Percentiles rank a stretch among this genome's conserved stretches.
Evolutionary conservation across 2,329 filamentous ascomycete species (phyloP).

Genomic region (Ilyonectria mors-panacis): DNA sequence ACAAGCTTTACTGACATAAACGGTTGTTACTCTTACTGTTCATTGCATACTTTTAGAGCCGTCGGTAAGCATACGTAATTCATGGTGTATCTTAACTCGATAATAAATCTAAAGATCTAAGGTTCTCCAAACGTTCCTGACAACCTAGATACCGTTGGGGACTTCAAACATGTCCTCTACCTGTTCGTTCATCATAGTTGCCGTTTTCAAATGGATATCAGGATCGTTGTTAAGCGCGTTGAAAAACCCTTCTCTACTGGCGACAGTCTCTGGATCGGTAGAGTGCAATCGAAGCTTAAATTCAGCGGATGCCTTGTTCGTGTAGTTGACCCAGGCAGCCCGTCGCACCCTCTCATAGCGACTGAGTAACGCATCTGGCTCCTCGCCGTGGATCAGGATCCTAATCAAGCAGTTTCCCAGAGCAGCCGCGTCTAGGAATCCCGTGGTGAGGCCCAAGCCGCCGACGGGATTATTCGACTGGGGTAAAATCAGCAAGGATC

Average conservation of each 20-base stretch:
- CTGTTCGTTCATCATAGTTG: constrained; percentile 5
- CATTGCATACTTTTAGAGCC: too few species aligned
- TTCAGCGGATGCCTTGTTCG: constrained; percentile 1
- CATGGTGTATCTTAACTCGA: background rate
- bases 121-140: background rate
- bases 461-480: constrained; percentile 8
- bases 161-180: constrained; percentile 4
- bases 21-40: too few species aligned
- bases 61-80: background rate
- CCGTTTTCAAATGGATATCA: background rate
- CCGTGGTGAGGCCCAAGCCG: constrained; percentile 2
- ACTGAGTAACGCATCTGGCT: background rate
- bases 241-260: background rate
- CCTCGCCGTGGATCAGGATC: background rate
- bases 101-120: background rate
- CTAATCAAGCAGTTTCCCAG: constrained; percentile 1
- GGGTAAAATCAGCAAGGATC: background rate
- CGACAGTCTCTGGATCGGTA: constrained; percentile 1
- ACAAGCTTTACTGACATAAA: too few species aligned
- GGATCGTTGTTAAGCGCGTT: background rate
- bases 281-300: constrained; percentile 5
- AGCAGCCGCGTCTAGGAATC: constrained; percentile 1
- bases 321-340: constrained; percentile 1
- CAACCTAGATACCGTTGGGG: background rate
- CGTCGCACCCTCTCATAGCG: constrained; percentile 2